Base-by-base conservation (phyloP, 208 protist species). In the Naegleria lovaniensis region DNA sequence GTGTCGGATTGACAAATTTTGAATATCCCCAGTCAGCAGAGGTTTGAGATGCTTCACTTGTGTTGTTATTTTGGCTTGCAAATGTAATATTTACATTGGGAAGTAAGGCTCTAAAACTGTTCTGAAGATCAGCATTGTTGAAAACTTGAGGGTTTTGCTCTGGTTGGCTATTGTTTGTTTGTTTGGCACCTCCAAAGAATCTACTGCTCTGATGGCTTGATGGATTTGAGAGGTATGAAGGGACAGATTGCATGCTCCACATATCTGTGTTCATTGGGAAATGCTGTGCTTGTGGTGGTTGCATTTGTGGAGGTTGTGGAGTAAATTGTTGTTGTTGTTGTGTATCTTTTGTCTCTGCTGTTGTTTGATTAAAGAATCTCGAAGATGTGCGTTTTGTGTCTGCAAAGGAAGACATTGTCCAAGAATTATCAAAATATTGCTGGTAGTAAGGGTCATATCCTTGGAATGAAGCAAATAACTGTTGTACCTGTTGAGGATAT, bases 1-100 rank as follows among this genome's bases (percentile, higher is more conserved):
- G 43, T n/a, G 22, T 16, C 5, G 22, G 5, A 38, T 83, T n/a
- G 4, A 29, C 33, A 38, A 11, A 83, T 22, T 83, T 83, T 83
- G 19, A 67, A 29, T 67, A 29, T 36, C 67, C 67, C 67, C 67
- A 79, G n/a, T 79, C 29, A 75, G 15, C 51, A 48, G 39, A 43
- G 36, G 7, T 85, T 39, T 22, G 33, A 29, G 7, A 22, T 16
- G 36, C 16, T 25, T 43, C 38, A 43, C 41, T 85, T 39, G 6
- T 85, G 76, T 22, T 38, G 9, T 16, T 84, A 40, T 15, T 40
- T 41, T 19, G 36, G 13, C 29, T 39, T 22, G 85, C 19, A 58
- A 88, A 88, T 33, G 39, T 58, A 38, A 88, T 88, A 58, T 88
- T 88, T 33, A 88, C 85, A 38, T 88, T 52, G 4, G 85, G 85